Evolutionary conservation across 345 rosid species (phyloP), one percentile per base, ranked within the genome.

Genomic region (Acer saccharum): DNA sequence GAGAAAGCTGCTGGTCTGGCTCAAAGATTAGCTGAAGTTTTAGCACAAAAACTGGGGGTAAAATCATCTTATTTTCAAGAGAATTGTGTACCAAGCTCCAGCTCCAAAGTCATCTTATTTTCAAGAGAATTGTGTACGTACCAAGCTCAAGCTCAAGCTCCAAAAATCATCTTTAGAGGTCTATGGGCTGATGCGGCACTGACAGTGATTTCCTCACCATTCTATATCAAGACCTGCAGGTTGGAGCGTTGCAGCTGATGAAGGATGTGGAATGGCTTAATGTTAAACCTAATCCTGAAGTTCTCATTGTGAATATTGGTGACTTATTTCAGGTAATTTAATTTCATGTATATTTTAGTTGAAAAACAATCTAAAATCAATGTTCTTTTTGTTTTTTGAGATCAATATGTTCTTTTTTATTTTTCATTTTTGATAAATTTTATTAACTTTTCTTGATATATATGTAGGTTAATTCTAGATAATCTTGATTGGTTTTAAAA

Each of bases 151-250:
- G 70, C 54, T 82, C 83, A 62, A n/a, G n/a, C n/a, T n/a, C n/a
- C n/a, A n/a, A 83, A 23, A 23, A 23, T 71, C 71, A 69, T 79
- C 90, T 67, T 80, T 84, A 3, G 65, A 84, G 79, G 78, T 92
- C 46, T 83, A 80, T 25, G 98, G 98, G 21, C 21, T 92, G 21
- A 70, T 92, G 64, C 94, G 96, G 92, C 82, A 92, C 97, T 20
- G 97, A 91, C 58, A 78, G 88, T 10, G 87, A 86, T 79, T 90
- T 94, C 71, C 82, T 94, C 60, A 89, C 94, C 11, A 75, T 94
- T 35, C 50, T 94, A 4, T 79, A 54, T 75, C 96, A 90, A 84
- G 96, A 92, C 78, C 85, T 23, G 25, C 25, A 77, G 6, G 81
- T 83, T 4, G 92, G 97, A 25, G 98, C 97, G 1, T 78, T 92